Conservation (phyloP, 2,329 filamentous ascomycete genomes). For the Claviceps sp. region DNA sequence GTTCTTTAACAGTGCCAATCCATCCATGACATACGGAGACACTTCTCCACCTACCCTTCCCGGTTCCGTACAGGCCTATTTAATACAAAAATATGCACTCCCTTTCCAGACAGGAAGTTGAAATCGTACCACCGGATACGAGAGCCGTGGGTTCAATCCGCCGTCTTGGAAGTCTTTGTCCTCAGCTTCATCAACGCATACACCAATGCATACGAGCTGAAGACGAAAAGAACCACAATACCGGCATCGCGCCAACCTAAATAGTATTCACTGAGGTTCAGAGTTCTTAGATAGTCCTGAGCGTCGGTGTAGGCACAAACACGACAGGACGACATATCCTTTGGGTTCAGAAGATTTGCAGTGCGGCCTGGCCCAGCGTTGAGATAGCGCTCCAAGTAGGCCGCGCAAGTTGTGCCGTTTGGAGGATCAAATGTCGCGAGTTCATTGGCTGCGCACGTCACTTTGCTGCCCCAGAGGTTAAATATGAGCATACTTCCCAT, state of each 20-base stretch:
- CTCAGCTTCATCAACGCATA: slow-evolving; percentile 33
- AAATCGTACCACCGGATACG: not conserved
- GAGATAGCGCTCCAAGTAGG: slow-evolving; percentile 43
- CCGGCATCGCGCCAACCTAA: slow-evolving; percentile 55
- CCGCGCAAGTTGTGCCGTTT: slow-evolving; percentile 37
- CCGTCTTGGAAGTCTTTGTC: slow-evolving; percentile 34
- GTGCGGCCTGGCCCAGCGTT: slow-evolving; percentile 22
- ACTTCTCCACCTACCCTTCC: too few relatives aligned
- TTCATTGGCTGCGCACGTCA: slow-evolving; percentile 34
- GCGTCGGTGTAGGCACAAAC: slow-evolving; percentile 49
- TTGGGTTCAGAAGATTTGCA: slow-evolving; percentile 45
- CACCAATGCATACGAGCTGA: slow-evolving; percentile 37
- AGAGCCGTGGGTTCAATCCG: slow-evolving; percentile 16
- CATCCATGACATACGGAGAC: too few relatives aligned
- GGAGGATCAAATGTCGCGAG: slow-evolving; percentile 39
- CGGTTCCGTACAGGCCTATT: too few relatives aligned
- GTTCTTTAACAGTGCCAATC: too few relatives aligned
- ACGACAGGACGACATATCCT: slow-evolving; percentile 38
- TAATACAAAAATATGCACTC: too few relatives aligned
- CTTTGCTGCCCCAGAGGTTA: slow-evolving; percentile 29
- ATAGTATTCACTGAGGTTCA: slow-evolving; percentile 47
- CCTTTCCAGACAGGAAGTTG: not conserved
- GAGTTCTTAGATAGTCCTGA: slow-evolving; percentile 42
- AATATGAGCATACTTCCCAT: slow-evolving; percentile 43
- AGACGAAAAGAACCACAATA: slow-evolving; percentile 42